phyloP scores from a whole-genome alignment of 2,329 filamentous ascomycete species.

The Neocatenulostroma microsporum region DNA sequence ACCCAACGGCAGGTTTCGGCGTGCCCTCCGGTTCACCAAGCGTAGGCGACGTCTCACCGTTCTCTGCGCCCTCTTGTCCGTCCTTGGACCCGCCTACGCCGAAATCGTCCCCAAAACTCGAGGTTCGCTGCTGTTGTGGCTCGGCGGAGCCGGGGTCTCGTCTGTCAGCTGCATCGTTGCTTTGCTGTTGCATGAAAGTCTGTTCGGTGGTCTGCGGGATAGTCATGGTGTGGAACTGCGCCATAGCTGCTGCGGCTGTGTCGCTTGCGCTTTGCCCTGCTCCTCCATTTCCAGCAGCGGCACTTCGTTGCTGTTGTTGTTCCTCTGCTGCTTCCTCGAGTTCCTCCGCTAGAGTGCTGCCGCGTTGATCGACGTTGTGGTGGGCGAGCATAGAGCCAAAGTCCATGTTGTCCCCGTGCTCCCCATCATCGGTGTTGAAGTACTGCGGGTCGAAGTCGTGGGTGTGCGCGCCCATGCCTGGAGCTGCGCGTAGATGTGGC shows the following conservation, averaged over 20 bases:
- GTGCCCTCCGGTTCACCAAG: no score
- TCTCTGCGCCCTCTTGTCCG: background rate
- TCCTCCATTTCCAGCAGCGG: constrained; percentile 12
- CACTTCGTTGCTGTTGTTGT: constrained; percentile 9
- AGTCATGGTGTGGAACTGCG: constrained; percentile 48
- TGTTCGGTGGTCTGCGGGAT: constrained; percentile 50
- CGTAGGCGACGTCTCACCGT: constrained; percentile 6
- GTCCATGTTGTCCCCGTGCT: no score
- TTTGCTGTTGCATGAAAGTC: constrained; percentile 31
- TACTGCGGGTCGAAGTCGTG: constrained; percentile 28
- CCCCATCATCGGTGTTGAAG: constrained; percentile 33
- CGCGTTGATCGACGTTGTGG: constrained; percentile 20
- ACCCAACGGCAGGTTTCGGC: constrained; percentile 60
- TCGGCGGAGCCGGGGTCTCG: constrained; percentile 14
- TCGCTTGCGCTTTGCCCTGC: constrained; percentile 43
- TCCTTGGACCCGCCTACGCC: constrained; percentile 3
- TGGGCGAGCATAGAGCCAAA: constrained; percentile 29
- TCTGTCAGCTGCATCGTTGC: constrained; percentile 6
- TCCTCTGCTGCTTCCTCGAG: constrained; percentile 44
- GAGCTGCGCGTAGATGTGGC: constrained; percentile 31
- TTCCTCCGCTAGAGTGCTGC: constrained; percentile 10
- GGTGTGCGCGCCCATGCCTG: constrained; percentile 15
- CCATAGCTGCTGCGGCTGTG: constrained; percentile 52
- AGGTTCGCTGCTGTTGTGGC: constrained; percentile 15
- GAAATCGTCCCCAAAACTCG: constrained; percentile 7